Evolutionary conservation across 306 rosid species (phyloP).

Genomic region (Cercis canadensis): DNA sequence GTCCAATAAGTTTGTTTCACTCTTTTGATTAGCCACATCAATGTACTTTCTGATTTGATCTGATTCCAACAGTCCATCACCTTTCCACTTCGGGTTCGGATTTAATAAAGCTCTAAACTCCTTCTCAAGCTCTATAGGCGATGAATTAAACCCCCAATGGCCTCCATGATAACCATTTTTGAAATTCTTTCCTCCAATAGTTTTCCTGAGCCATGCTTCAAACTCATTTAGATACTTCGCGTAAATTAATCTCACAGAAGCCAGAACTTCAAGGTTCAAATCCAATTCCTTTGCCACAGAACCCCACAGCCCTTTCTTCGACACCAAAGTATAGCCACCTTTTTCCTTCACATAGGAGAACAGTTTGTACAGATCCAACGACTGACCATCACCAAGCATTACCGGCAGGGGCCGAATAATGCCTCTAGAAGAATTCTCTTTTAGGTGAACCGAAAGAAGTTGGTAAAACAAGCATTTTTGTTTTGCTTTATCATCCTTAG

Average conservation of each 20-base stretch:
- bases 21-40: slow-evolving; percentile 39
- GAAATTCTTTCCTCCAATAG: slow-evolving; percentile 41
- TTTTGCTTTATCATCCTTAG: slow-evolving; percentile 39
- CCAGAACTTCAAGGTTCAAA: slow-evolving; percentile 45
- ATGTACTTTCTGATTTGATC: slow-evolving; percentile 34
- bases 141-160: slow-evolving; percentile 35
- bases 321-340: slow-evolving; percentile 72
- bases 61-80: slow-evolving; percentile 43
- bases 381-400: slow-evolving; percentile 58
- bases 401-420: slow-evolving; percentile 65
- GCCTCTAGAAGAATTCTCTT: slow-evolving; percentile 53
- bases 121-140: slow-evolving; percentile 57
- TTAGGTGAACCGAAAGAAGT: slow-evolving; percentile 51
- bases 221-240: slow-evolving; percentile 68
- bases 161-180: slow-evolving; percentile 47
- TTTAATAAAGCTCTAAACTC: slow-evolving; percentile 55
- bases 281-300: slow-evolving; percentile 59
- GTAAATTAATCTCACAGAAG: slow-evolving; percentile 64
- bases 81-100: slow-evolving; percentile 38
- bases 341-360: slow-evolving; percentile 61
- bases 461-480: slow-evolving; percentile 57
- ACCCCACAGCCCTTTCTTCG: slow-evolving; percentile 66
- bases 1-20: slow-evolving; percentile 36
- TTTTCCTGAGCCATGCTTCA: slow-evolving; percentile 64
- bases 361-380: slow-evolving; percentile 69